A percentile compares a stretch with the other conserved stretches of the same genome.
Evolutionary conservation across 2,329 filamentous ascomycete species (phyloP).

Genomic region (Colletotrichum sp.): DNA sequence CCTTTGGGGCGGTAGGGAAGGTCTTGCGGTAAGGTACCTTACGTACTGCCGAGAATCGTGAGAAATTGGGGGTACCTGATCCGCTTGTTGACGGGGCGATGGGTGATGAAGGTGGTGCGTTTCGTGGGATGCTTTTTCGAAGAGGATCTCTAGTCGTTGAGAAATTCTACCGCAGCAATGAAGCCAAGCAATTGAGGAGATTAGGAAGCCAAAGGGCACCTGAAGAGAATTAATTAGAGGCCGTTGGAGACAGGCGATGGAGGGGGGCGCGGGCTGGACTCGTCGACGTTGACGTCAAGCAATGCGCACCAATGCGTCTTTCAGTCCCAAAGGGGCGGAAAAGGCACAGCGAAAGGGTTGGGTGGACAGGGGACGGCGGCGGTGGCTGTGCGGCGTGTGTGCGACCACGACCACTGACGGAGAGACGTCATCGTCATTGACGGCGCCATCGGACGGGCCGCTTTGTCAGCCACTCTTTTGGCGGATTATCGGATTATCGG

Average conservation of each 20-base stretch:
- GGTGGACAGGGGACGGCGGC: background rate
- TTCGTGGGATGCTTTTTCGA: background rate
- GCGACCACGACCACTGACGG: background rate
- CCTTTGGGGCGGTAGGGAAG: background rate
- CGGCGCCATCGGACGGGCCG: background rate
- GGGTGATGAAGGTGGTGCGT: background rate
- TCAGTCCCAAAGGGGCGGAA: background rate
- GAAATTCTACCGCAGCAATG: background rate
- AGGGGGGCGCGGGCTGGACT: background rate
- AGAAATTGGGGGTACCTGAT: background rate
- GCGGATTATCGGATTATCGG: background rate
- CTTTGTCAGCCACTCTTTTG: background rate
- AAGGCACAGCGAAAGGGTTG: background rate
- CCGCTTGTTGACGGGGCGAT: slow-evolving; percentile 11
- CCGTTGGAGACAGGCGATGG: background rate
- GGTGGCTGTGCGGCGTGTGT: slow-evolving; percentile 2
- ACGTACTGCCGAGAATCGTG: background rate
- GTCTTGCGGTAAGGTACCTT: background rate
- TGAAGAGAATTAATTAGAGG: background rate
- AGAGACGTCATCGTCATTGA: slow-evolving; percentile 12
- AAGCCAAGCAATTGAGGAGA: background rate
- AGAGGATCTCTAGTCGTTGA: background rate
- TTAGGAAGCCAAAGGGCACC: background rate
- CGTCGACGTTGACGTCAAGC: background rate
- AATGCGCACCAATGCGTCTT: background rate